These are phyloP conservation scores for Gynostemma pentaphyllum DNA, from an alignment of 306 rosid genomes.

Conservation along the genomic window DNA sequence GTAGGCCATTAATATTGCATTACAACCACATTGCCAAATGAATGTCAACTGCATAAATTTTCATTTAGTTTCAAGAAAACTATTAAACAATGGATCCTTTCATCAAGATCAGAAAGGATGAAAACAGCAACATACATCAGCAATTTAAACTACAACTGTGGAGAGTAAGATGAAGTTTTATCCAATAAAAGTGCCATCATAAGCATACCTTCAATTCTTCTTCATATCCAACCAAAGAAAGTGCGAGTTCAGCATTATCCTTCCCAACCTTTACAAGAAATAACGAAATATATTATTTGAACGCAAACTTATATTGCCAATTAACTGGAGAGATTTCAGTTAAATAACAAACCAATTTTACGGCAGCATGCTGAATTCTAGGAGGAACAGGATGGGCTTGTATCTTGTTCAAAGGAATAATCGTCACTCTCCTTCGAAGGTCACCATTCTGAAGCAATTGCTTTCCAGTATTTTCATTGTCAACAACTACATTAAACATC, in stretches of 20 bases:
- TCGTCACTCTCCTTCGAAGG: slow-evolving; percentile 87
- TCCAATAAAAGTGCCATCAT: neutral
- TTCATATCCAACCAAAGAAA: slow-evolving; percentile 83
- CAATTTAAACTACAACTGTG: slow-evolving; percentile 5
- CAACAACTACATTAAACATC: slow-evolving; percentile 86
- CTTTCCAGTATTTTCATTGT: slow-evolving; percentile 80
- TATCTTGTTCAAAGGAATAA: slow-evolving; percentile 91
- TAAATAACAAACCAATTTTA: slow-evolving; percentile 46
- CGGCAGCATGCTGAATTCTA: slow-evolving; percentile 57
- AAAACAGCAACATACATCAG: neutral
- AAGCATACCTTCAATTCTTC: slow-evolving; percentile 66
- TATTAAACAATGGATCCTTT: neutral
- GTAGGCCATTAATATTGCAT: neutral
- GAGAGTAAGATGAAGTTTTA: slow-evolving; percentile 6
- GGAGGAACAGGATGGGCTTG: slow-evolving; percentile 40
- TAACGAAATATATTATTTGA: slow-evolving; percentile 9
- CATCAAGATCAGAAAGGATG: neutral
- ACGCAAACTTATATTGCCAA: neutral
- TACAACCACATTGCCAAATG: slow-evolving; percentile 2
- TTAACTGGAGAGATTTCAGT: slow-evolving; percentile 4
- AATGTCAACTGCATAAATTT: slow-evolving; percentile 10
- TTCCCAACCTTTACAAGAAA: slow-evolving; percentile 66
- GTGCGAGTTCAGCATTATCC: slow-evolving; percentile 76
- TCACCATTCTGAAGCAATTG: slow-evolving; percentile 79
- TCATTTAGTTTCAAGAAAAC: neutral